These are phyloP conservation scores for Mentha longifolia DNA, from an alignment of 257 asterid genomes.

Conservation along the genomic window DNA sequence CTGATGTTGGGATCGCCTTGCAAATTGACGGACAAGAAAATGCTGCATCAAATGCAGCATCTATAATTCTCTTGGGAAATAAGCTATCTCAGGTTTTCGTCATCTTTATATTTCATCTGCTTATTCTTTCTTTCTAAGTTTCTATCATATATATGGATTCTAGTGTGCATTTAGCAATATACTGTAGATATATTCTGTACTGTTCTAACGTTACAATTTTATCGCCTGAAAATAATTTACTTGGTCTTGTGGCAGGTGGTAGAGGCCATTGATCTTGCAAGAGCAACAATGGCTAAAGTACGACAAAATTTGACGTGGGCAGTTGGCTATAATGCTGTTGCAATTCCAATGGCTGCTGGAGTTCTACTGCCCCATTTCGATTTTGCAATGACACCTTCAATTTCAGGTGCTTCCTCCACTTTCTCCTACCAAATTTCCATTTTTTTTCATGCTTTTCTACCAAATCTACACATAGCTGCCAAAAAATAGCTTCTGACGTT, in stretches of 20 bases:
- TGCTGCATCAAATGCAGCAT: constrained; percentile 98
- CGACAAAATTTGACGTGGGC: constrained; percentile 96
- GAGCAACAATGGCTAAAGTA: constrained; percentile 90
- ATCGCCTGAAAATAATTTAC: too few relatives aligned
- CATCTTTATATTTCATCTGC: not conserved
- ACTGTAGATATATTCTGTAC: not conserved
- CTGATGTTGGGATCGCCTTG: constrained; percentile 96
- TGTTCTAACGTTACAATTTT: constrained; percentile 21
- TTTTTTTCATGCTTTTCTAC: not conserved
- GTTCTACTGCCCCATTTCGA: constrained; percentile 82
- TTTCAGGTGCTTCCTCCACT: constrained; percentile 64
- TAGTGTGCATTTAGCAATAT: not conserved
- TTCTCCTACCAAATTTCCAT: not conserved
- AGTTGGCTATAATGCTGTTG: constrained; percentile 78
- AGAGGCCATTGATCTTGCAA: constrained; percentile 90
- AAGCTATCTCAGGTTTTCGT: constrained; percentile 78
- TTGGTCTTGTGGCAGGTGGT: constrained; percentile 59
- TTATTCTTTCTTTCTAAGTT: not conserved
- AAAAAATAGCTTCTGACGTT: not conserved
- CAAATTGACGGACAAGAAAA: constrained; percentile 95
- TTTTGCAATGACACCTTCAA: constrained; percentile 97
- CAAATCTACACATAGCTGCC: not conserved
- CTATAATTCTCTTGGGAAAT: constrained; percentile 89
- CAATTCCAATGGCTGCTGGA: constrained; percentile 97
- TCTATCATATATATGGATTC: not conserved